Evolutionary conservation across 306 rosid species (phyloP), one percentile per base, ranked within the genome.

Genomic region (Boehmeria nivea): DNA sequence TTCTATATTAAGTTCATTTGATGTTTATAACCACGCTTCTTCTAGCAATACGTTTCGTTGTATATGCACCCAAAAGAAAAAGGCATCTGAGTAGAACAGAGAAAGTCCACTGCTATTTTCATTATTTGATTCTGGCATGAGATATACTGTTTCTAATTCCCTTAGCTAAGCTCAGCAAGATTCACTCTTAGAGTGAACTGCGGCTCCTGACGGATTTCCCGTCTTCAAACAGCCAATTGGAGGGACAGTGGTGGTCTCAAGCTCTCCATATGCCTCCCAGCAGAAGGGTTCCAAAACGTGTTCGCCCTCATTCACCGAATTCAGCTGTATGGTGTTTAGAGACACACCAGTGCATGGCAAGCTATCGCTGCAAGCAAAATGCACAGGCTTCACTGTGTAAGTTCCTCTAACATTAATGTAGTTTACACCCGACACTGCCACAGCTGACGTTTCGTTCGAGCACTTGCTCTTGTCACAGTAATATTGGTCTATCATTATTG

Each of bases 361-460:
- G 40, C 45, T 76, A 15, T 90, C 94, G 27, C 98, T 90, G 71
- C 95, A 90, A 22, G 88, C 90, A n/a, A 90, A 81, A 62, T 67
- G 71, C 13, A 82, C 55, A 13, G 94, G 82, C 42, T 72, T 50
- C 14, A 20, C 60, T 1, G 80, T 80, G 58, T 78, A 90, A 4
- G 94, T 84, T 70, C 95, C 98, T 37, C 61, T 72, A 6, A 86
- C 45, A 28, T 82, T 86, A 14, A 21, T 45, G 20, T 78, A 87
- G 16, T 68, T 60, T 39, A 86, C 64, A 34, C 64, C 81, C 19
- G 94, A 80, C 18, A 90, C 71, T 14, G 86, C 88, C 42, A 86
- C 98, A 1, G 95, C 91, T 14, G 94, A 86, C 18, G 81, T 60
- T 6, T 70, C 53, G 23, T 90, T 90, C n/a, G 1, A 7, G 39